phyloP scores from a whole-genome alignment of 768 basidiomycete species.

The Leccinum incarnatum region DNA sequence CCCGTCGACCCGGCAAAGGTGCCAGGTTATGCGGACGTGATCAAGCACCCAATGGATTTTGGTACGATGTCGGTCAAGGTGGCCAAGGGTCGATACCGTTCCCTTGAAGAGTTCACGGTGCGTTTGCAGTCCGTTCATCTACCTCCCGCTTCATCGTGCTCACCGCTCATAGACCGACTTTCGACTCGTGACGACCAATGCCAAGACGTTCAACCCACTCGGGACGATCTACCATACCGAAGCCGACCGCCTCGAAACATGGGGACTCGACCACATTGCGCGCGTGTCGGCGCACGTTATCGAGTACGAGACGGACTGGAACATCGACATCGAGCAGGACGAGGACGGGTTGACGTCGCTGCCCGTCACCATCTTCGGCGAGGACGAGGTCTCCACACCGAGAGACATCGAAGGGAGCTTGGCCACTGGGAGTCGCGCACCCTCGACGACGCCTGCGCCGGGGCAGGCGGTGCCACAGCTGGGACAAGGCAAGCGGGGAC shows the following conservation, averaged over 20 bases:
- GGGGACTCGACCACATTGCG: conserved; percentile 30
- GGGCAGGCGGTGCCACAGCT: conserved; percentile 5
- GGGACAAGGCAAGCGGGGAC: conserved; percentile 37
- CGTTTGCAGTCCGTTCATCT: conserved; percentile 20
- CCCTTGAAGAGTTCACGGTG: conserved; percentile 77
- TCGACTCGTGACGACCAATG: no score
- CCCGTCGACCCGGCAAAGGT: conserved; percentile 64
- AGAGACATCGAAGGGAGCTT: conserved; percentile 47
- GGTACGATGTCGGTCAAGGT: conserved; percentile 84
- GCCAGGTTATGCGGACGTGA: conserved; percentile 60
- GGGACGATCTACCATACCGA: no score
- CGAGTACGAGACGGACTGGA: conserved; percentile 82
- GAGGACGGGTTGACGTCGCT: conserved; percentile 34
- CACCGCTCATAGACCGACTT: no score
- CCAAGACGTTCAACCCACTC: no score
- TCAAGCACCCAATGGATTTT: conserved; percentile 90
- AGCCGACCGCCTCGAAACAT: no score
- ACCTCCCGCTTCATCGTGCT: neutral
- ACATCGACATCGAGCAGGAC: conserved; percentile 73
- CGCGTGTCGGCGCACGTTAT: conserved; percentile 72
- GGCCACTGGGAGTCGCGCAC: conserved; percentile 45
- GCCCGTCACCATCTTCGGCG: conserved; percentile 29
- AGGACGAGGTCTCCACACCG: conserved; percentile 39
- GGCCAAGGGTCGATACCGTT: conserved; percentile 69
- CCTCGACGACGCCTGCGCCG: conserved; percentile 39